A percentile compares a stretch with the other conserved stretches of the same genome.
Evolutionary conservation across 495 filamentous ascomycete species (phyloP).

Genomic region (Hypoxylon lenormandii): DNA sequence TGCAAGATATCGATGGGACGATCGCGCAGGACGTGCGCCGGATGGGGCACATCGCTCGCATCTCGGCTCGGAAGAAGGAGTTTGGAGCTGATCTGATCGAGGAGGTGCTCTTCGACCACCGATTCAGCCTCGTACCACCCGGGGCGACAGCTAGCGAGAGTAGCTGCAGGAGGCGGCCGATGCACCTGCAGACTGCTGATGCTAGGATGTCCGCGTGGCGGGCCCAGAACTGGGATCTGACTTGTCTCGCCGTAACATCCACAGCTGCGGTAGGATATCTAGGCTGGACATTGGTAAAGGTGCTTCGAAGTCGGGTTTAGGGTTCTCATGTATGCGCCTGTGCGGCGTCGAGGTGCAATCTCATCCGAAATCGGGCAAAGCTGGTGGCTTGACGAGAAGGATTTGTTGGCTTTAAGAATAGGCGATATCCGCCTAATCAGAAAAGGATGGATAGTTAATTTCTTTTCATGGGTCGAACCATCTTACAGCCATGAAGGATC

Average conservation of each 20-base stretch:
- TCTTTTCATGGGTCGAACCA: neutral
- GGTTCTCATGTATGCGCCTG: neutral
- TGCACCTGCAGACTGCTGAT: conserved; percentile 60
- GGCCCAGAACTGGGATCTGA: conserved; percentile 57
- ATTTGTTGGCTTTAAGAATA: conserved; percentile 1
- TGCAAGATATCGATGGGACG: conserved; percentile 40
- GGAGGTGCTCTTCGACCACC: conserved; percentile 56
- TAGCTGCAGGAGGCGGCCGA: conserved; percentile 43
- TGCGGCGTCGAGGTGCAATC: conserved; percentile 4
- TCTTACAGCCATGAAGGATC: neutral
- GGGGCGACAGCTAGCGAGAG: conserved; percentile 24
- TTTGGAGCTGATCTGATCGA: conserved; percentile 56
- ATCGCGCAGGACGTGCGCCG: conserved; percentile 48
- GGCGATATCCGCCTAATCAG: neutral
- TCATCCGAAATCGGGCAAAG: too few species aligned
- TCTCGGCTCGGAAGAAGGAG: conserved; percentile 52
- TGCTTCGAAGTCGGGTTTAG: conserved; percentile 19
- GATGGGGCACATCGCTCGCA: conserved; percentile 52
- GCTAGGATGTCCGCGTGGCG: conserved; percentile 53
- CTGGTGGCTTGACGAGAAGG: neutral
- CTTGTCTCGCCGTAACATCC: conserved; percentile 14
- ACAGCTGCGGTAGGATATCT: conserved; percentile 12
- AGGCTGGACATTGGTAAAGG: neutral
- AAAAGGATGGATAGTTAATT: neutral
- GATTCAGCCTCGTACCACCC: conserved; percentile 30